Conservation (phyloP, 129 eudicot genomes). For the Pulicaria dysenterica region DNA sequence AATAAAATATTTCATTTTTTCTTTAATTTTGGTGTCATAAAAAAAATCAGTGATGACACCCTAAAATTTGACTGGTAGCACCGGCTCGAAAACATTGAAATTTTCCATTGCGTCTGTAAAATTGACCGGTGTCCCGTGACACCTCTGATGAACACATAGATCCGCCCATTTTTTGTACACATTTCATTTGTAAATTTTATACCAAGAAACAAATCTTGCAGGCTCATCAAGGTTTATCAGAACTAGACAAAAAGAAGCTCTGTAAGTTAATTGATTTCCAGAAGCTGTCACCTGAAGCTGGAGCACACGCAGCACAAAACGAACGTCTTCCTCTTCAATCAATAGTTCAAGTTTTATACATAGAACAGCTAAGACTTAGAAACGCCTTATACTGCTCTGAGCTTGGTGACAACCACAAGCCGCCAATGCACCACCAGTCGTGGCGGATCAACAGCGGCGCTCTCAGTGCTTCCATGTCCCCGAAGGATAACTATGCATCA, state of each 20-base stretch:
- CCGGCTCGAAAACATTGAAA: too few species aligned
- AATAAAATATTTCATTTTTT: too few species aligned
- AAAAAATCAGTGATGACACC: too few species aligned
- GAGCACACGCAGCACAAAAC: conserved; percentile 91
- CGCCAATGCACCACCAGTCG: conserved; percentile 62
- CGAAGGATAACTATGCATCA: conserved; percentile 90
- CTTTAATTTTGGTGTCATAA: too few species aligned
- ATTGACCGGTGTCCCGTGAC: too few species aligned
- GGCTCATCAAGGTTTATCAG: conserved; percentile 86
- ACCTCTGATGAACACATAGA: too few species aligned
- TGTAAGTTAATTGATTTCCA: conserved; percentile 87
- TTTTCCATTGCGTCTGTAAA: too few species aligned
- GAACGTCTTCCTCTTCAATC: conserved; percentile 98
- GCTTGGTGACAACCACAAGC: conserved; percentile 70
- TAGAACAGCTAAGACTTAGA: conserved; percentile 80
- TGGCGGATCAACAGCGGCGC: conserved; percentile 97
- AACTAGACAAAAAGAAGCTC: conserved; percentile 73
- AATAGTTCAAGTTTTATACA: conserved; percentile 88
- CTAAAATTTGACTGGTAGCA: too few species aligned
- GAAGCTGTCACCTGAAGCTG: conserved; percentile 91
- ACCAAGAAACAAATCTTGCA: conserved; percentile 37
- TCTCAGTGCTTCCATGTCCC: conserved; percentile 96
- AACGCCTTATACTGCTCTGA: conserved; percentile 66
- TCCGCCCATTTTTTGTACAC: too few species aligned
- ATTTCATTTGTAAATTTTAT: background rate